Base-by-base conservation (phyloP, 345 rosid species). In the Salix brachista region DNA sequence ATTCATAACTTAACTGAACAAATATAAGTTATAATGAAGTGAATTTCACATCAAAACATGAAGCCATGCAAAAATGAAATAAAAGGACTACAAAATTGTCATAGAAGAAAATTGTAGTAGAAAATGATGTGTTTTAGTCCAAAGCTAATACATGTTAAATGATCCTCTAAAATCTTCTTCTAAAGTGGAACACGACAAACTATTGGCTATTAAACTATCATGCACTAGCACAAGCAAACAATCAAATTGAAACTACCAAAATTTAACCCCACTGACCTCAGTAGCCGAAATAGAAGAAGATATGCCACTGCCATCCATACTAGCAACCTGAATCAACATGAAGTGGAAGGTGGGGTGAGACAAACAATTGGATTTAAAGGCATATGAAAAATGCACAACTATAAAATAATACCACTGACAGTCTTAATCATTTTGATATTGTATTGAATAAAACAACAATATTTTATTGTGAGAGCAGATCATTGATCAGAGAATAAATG, bases 261-360 rank as follows among this genome's bases (percentile, higher is more conserved):
- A 73, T 67, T 13, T 56, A 80, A 79, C 48, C 12, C 12, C 3
- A 78, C 88, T 77, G 52, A 93, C 99, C 97, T 90, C 94, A 72
- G 85, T 85, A 75, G 89, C 80, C 6, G 92, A 86, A 74, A 85
- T 70, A 72, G 91, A 82, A 71, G 83, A 72, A 70, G 75, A 67
- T 60, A 82, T 80, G 65, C 78, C 68, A 65, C 71, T 79, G 68
- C 48, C 85, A 68, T 84, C 85, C 62, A 77, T 36, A 76, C 85
- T 85, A 60, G 84, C 75, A 80, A 62, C 85, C 96, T 94, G 85
- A 50, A 81, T 44, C 56, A 70, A 26, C 37, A 46, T 10, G 32
- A 65, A 64, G 32, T 13, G 32, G 6, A 21, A 41, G 41, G 48
- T 17, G 16, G 14, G 17, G 25, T 16, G 12, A 67, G 23, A 66